These are phyloP conservation scores for Citrus australasica DNA, from an alignment of 345 rosid species.

Conservation along the genomic window DNA sequence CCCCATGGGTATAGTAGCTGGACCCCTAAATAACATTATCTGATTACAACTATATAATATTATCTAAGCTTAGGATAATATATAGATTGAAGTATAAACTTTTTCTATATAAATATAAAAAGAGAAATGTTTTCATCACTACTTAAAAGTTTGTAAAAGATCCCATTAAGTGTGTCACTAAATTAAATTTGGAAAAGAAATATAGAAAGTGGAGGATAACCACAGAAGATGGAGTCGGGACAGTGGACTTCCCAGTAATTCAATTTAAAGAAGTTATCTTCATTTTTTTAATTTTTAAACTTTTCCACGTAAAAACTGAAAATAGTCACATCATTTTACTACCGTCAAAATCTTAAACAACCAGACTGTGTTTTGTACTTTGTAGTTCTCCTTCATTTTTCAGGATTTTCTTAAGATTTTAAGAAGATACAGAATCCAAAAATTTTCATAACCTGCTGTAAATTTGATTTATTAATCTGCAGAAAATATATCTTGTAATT, in stretches of 20 bases:
- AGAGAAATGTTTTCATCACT: too few species aligned
- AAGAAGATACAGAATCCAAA: not conserved
- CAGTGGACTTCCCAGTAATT: not conserved
- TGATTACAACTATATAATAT: too few species aligned
- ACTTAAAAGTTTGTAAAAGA: not conserved
- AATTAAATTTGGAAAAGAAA: too few species aligned
- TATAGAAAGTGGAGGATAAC: not conserved
- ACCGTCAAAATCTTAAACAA: not conserved
- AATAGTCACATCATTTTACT: not conserved
- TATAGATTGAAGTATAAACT: too few species aligned
- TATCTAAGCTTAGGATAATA: too few species aligned
- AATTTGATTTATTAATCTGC: not conserved
- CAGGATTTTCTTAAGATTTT: not conserved
- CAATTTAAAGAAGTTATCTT: not conserved
- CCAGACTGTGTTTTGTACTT: too few species aligned
- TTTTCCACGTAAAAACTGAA: not conserved
- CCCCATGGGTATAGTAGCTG: accelerated
- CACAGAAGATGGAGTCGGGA: not conserved
- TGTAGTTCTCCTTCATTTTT: too few species aligned
- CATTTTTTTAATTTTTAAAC: not conserved
- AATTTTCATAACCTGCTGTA: not conserved
- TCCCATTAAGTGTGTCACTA: not conserved
- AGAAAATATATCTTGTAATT: too few species aligned
- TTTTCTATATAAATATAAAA: too few species aligned
- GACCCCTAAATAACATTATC: too few species aligned